Conservation (phyloP, 345 rosid genomes). For the Lumnitzera littorea region DNA sequence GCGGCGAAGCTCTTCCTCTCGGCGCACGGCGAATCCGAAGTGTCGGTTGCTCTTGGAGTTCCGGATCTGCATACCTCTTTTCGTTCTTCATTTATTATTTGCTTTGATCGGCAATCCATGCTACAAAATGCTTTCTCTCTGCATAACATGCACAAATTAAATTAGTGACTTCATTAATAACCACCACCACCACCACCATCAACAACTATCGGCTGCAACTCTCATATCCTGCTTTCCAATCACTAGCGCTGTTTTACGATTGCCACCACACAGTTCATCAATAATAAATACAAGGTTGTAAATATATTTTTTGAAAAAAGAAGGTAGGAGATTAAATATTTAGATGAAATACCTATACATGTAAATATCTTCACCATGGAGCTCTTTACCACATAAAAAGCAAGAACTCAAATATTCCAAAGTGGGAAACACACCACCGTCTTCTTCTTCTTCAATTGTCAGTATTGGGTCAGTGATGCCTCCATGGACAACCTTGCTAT, state of each 20-base stretch:
- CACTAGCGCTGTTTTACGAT: no score
- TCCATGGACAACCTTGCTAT: no score
- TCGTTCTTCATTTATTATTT: conserved; percentile 53
- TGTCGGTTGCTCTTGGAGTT: conserved; percentile 22
- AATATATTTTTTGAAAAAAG: no score
- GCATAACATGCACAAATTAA: neutral
- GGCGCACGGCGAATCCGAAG: conserved; percentile 37
- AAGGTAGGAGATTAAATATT: no score
- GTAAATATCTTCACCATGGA: conserved; percentile 64
- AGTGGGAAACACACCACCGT: conserved; percentile 22
- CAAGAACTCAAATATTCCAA: conserved; percentile 60
- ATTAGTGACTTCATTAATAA: no score
- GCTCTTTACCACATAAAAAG: conserved; percentile 57
- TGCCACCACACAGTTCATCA: no score
- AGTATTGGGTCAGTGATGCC: conserved; percentile 11
- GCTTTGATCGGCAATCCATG: conserved; percentile 64
- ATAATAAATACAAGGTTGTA: no score
- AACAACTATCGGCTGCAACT: no score
- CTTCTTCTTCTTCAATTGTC: conserved; percentile 3
- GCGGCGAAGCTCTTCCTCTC: conserved; percentile 55
- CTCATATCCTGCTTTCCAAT: no score
- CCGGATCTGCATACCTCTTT: conserved; percentile 59
- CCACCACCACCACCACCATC: no score
- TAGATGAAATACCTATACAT: conserved; percentile 62
- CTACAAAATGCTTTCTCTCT: conserved; percentile 90